Conservation (phyloP, 2,329 filamentous ascomycete species). For the Elsinoe necatrix region DNA sequence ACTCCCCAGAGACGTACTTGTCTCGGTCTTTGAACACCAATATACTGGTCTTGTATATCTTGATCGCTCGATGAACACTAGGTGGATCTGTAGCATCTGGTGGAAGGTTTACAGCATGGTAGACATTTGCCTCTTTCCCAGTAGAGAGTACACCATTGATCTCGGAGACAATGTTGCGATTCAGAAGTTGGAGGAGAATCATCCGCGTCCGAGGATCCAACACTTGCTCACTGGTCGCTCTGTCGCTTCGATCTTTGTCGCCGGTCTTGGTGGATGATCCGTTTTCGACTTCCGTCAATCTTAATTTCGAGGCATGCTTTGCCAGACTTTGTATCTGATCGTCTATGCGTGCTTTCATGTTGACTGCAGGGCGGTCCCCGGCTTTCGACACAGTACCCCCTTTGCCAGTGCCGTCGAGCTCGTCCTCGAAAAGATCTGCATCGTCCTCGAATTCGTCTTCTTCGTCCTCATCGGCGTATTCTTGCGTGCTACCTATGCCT, state of each 20-base stretch:
- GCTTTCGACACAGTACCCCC: slow-evolving; percentile 18
- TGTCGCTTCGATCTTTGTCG: slow-evolving; percentile 80
- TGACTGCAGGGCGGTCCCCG: slow-evolving; percentile 57
- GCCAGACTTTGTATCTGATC: slow-evolving; percentile 81
- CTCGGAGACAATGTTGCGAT: slow-evolving; percentile 78
- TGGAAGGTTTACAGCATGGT: slow-evolving; percentile 66
- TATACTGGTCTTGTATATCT: slow-evolving; percentile 98
- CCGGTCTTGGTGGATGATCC: slow-evolving; percentile 45
- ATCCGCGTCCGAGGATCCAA: slow-evolving; percentile 89
- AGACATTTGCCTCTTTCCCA: slow-evolving; percentile 97
- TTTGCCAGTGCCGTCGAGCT: not conserved
- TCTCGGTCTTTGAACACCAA: slow-evolving; percentile 96
- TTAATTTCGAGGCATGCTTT: slow-evolving; percentile 77
- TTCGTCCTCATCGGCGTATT: not conserved
- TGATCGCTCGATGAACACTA: slow-evolving; percentile 74
- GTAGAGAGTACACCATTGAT: slow-evolving; percentile 94
- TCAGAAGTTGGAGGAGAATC: slow-evolving; percentile 94
- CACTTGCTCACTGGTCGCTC: slow-evolving; percentile 90
- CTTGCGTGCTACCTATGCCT: not conserved
- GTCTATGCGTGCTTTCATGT: slow-evolving; percentile 69
- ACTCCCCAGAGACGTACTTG: slow-evolving; percentile 90
- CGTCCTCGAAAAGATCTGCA: slow-evolving; percentile 8
- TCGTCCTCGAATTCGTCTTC: slow-evolving; percentile 10
- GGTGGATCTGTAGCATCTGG: slow-evolving; percentile 44
- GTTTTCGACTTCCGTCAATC: slow-evolving; percentile 56